Percentiles rank a stretch among this genome's conserved stretches.
Evolutionary conservation across 805 yeast genomes (phyloP).

Genomic region (Starmera quercuum): DNA sequence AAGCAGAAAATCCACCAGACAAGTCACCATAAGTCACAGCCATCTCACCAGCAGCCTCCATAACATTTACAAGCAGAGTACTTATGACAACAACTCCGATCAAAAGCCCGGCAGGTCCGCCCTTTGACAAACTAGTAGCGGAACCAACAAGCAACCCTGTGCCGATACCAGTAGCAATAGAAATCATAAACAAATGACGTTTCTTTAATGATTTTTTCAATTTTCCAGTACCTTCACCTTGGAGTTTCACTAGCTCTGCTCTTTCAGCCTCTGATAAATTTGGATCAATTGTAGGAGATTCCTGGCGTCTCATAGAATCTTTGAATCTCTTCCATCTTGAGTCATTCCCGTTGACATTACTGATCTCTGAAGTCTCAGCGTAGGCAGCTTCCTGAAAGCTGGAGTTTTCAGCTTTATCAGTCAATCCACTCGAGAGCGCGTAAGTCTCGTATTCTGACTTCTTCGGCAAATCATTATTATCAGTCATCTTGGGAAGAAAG

Average conservation of each 20-base stretch:
- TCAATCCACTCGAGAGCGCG: not conserved
- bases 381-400: constrained; percentile 13
- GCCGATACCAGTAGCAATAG: constrained; percentile 70
- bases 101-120: constrained; percentile 60
- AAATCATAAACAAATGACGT: constrained; percentile 67
- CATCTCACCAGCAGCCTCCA: constrained; percentile 49
- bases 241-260: constrained; percentile 15
- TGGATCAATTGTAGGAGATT: constrained; percentile 30
- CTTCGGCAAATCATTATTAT: not conserved
- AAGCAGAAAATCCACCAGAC: constrained; percentile 33
- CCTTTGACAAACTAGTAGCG: constrained; percentile 46
- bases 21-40: constrained; percentile 33
- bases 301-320: constrained; percentile 26
- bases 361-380: constrained; percentile 9
- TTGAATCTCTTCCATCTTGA: constrained; percentile 21
- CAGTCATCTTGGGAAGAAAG: constrained; percentile 4
- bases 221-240: constrained; percentile 29
- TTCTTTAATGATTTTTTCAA: constrained; percentile 27
- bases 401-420: constrained; percentile 14
- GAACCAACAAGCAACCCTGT: constrained; percentile 70
- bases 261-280: constrained; percentile 33
- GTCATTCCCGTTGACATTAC: not conserved
- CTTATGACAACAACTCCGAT: constrained; percentile 57
- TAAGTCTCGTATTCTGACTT: not conserved
- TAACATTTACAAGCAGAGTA: constrained; percentile 50